These are phyloP conservation scores for Botrytis porri DNA, from an alignment of 2,329 filamentous ascomycete species.

Conservation along the genomic window DNA sequence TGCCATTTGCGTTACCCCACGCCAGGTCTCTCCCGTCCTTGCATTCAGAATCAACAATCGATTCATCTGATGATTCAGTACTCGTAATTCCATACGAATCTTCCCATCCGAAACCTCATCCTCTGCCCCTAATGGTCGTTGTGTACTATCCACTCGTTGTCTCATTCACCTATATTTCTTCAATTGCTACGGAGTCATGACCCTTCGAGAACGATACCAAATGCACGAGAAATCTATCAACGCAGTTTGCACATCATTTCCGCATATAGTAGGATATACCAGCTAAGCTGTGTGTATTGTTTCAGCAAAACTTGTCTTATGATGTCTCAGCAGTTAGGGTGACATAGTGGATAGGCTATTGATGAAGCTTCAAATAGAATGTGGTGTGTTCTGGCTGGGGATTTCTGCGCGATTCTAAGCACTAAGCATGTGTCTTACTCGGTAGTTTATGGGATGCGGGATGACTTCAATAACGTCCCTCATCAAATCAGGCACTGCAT, in stretches of 20 bases:
- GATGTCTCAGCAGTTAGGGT: background rate
- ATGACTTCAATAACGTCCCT: background rate
- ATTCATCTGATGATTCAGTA: background rate
- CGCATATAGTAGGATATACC: background rate
- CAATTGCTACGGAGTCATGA: background rate
- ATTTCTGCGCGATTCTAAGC: background rate
- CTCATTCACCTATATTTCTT: background rate
- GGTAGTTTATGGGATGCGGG: background rate
- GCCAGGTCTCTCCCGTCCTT: background rate
- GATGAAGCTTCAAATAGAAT: background rate
- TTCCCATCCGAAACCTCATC: background rate
- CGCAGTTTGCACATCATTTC: background rate
- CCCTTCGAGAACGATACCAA: background rate
- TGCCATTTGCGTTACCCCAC: background rate
- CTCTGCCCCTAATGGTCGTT: background rate
- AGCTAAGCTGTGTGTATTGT: background rate
- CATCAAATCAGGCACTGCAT: background rate
- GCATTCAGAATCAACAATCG: background rate
- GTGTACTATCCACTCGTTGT: background rate
- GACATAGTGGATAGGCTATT: background rate
- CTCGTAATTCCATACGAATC: background rate
- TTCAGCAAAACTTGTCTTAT: background rate
- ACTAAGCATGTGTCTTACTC: background rate
- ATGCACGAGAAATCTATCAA: background rate
- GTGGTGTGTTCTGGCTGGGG: background rate